Percentiles rank a stretch among this genome's conserved stretches.
phyloP scores from a whole-genome alignment of 1,139 yeast species.

The Kluyveromyces marxianus region DNA sequence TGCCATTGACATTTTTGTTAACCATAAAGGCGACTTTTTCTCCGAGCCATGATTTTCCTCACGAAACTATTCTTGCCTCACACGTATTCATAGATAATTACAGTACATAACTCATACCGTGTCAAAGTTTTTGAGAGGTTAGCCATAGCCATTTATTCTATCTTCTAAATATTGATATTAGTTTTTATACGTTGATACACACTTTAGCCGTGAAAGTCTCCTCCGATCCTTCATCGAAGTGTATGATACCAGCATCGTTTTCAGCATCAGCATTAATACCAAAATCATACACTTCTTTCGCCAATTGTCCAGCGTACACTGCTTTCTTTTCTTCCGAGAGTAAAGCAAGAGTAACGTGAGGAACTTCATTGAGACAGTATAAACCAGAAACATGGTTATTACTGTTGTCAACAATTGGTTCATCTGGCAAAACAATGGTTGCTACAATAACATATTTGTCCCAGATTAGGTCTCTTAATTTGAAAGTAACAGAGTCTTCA shows the following conservation, averaged over 20 bases:
- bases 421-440: slow-evolving; percentile 36
- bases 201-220: slow-evolving; percentile 16
- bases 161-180: not conserved
- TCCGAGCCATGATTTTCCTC: slow-evolving; percentile 7
- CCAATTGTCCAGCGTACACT: slow-evolving; percentile 32
- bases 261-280: not conserved
- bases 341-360: slow-evolving; percentile 79
- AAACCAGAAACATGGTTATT: slow-evolving; percentile 23
- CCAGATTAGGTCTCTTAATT: slow-evolving; percentile 42
- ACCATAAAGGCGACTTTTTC: slow-evolving; percentile 60
- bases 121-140: no score
- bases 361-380: slow-evolving; percentile 37
- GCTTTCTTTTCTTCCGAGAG: slow-evolving; percentile 42
- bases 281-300: slow-evolving; percentile 1
- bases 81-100: no score
- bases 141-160: no score
- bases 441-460: slow-evolving; percentile 50
- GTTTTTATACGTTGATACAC: slow-evolving; percentile 14
- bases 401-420: slow-evolving; percentile 23
- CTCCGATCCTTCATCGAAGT: slow-evolving; percentile 13
- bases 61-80: not conserved
- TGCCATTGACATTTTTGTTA: slow-evolving; percentile 80
- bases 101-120: no score
- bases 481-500: slow-evolving; percentile 34
- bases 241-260: not conserved